A percentile compares a stretch with the other conserved stretches of the same genome.
phyloP scores from a whole-genome alignment of 2,329 filamentous ascomycete species.

The Stagonosporopsis cucurbitacearum region DNA sequence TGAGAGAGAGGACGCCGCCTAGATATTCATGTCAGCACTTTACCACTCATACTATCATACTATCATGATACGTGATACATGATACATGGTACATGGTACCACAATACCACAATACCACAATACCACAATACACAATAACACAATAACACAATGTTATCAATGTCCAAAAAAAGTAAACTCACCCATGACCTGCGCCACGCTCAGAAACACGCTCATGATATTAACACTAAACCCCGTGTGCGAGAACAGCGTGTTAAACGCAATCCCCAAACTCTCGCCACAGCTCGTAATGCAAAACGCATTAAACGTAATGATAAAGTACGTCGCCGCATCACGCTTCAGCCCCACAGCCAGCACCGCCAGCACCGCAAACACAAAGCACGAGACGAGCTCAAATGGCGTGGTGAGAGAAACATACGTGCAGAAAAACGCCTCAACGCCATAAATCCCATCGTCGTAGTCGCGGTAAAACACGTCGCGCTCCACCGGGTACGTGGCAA shows the following conservation, averaged over 20 bases:
- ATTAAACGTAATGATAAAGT: constrained; percentile 71
- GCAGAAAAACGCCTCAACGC: constrained; percentile 72
- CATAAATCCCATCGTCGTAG: constrained; percentile 75
- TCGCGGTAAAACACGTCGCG: constrained; percentile 80
- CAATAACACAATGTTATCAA: too few relatives aligned
- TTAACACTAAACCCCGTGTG: constrained; percentile 81
- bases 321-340: constrained; percentile 67
- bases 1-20: constrained; percentile 71
- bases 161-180: background rate
- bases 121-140: too few relatives aligned
- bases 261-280: constrained; percentile 77
- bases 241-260: constrained; percentile 78
- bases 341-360: constrained; percentile 70
- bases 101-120: too few relatives aligned
- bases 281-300: constrained; percentile 76
- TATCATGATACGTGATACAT: too few relatives aligned
- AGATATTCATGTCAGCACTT: constrained; percentile 8
- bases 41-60: too few relatives aligned
- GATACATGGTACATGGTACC: too few relatives aligned
- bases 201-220: constrained; percentile 71
- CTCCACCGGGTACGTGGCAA: constrained; percentile 74
- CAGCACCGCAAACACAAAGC: constrained; percentile 70
- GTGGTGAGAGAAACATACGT: constrained; percentile 74
- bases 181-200: constrained; percentile 72
- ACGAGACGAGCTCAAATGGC: constrained; percentile 72